A percentile compares a stretch with the other conserved stretches of the same genome.
Conservation (phyloP, 305 asterid genomes). For the Fraxinus greggii region DNA sequence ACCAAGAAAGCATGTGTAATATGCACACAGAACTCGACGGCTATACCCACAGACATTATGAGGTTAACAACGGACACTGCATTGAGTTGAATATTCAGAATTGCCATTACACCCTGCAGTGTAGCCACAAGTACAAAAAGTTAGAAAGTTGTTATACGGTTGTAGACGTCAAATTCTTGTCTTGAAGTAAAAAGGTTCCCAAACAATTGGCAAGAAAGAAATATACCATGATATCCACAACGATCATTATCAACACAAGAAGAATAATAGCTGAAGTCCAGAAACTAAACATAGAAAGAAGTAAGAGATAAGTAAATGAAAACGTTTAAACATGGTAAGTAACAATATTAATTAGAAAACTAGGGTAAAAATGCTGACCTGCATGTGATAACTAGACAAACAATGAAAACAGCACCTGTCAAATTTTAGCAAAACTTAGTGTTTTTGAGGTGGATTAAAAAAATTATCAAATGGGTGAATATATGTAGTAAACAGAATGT, state of each 20-base stretch:
- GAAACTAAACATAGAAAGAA: slow-evolving; percentile 47
- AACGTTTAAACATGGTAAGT: not conserved
- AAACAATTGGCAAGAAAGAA: slow-evolving; percentile 9
- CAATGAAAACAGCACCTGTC: slow-evolving; percentile 89
- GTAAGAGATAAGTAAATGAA: not conserved
- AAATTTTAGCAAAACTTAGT: slow-evolving; percentile 12
- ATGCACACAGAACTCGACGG: slow-evolving; percentile 97
- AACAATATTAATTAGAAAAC: slow-evolving; percentile 15
- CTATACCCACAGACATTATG: slow-evolving; percentile 96
- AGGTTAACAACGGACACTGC: slow-evolving; percentile 96
- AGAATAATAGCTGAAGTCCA: slow-evolving; percentile 97
- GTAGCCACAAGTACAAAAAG: slow-evolving; percentile 7
- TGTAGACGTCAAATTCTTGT: not conserved
- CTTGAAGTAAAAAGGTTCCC: not conserved
- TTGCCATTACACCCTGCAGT: slow-evolving; percentile 89
- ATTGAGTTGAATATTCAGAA: slow-evolving; percentile 80
- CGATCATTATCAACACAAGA: slow-evolving; percentile 79
- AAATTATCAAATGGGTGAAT: not conserved
- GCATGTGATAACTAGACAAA: slow-evolving; percentile 87
- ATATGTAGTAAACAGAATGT: not conserved
- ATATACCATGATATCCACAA: slow-evolving; percentile 88
- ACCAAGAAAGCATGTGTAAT: slow-evolving; percentile 98
- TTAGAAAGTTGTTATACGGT: not conserved
- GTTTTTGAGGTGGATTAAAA: slow-evolving; percentile 6
- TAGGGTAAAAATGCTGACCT: slow-evolving; percentile 48